Percentiles rank a stretch among this genome's conserved stretches.
phyloP scores from a whole-genome alignment of 768 basidiomycete species.

The Dentipellis fragilis region DNA sequence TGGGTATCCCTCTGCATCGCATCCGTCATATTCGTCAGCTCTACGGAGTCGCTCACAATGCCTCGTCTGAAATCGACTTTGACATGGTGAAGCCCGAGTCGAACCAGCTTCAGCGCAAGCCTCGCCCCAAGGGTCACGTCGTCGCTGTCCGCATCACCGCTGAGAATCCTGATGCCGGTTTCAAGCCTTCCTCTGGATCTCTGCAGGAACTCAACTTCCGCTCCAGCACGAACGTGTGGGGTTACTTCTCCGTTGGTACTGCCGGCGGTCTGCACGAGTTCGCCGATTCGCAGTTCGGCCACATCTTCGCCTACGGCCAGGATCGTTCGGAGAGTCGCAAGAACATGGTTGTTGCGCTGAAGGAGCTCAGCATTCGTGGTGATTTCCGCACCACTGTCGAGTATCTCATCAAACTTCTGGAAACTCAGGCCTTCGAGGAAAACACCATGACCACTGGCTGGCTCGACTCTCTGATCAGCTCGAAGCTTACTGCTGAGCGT shows the following conservation, averaged over 20 bases:
- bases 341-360: conserved; percentile 99
- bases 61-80: conserved; percentile 89
- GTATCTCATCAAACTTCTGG: conserved; percentile 95
- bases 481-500: conserved; percentile 93
- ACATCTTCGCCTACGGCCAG: conserved; percentile 97
- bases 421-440: conserved; percentile 91
- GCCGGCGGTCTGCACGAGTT: conserved; percentile 98
- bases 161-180: conserved; percentile 98
- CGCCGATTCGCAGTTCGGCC: conserved; percentile 98
- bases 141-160: conserved; percentile 99
- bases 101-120: conserved; percentile 84
- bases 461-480: conserved; percentile 95
- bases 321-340: conserved; percentile 92
- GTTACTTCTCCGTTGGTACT: conserved; percentile 95
- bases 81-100: conserved; percentile 88
- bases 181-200: conserved; percentile 96
- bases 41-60: conserved; percentile 89
- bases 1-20: conserved; percentile 94
- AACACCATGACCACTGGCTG: conserved; percentile 98
- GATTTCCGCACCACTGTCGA: conserved; percentile 99
- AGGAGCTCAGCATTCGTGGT: conserved; percentile 96
- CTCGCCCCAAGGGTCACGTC: conserved; percentile 94
- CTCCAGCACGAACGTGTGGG: conserved; percentile 99
- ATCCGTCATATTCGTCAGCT: conserved; percentile 93
- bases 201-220: conserved; percentile 99